phyloP scores from a whole-genome alignment of 2,329 filamentous ascomycete species.

The Pseudopithomyces chartarum region DNA sequence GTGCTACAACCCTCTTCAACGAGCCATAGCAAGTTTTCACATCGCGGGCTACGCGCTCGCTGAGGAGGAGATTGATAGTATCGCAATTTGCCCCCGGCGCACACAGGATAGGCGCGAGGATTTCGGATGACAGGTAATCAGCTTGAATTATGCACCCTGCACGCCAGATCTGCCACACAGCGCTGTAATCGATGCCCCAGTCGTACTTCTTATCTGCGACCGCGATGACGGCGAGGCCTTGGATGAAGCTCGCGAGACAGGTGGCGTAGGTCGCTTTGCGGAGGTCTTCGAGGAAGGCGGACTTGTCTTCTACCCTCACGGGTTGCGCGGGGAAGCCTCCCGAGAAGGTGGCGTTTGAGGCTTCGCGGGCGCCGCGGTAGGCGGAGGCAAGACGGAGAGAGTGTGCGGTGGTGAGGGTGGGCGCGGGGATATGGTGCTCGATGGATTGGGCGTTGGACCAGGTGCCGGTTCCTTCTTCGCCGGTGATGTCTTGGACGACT shows the following conservation, averaged over 20 bases:
- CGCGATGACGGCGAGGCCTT: constrained; percentile 69
- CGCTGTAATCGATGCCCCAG: constrained; percentile 62
- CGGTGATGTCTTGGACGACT: constrained; percentile 71
- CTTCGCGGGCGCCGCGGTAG: constrained; percentile 61
- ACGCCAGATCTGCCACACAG: constrained; percentile 67
- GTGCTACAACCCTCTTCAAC: constrained; percentile 62
- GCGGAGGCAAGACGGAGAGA: constrained; percentile 68
- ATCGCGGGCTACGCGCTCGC: constrained; percentile 58
- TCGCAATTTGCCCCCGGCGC: constrained; percentile 29
- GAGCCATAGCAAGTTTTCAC: constrained; percentile 60
- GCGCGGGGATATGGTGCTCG: constrained; percentile 64
- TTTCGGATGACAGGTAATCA: constrained; percentile 63
- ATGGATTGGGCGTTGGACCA: constrained; percentile 70
- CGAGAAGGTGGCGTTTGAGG: constrained; percentile 55
- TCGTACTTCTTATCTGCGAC: constrained; percentile 61
- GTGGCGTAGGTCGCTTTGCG: constrained; percentile 65
- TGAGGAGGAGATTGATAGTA: constrained; percentile 54
- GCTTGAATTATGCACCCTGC: constrained; percentile 73
- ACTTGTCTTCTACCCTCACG: constrained; percentile 39
- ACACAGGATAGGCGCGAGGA: constrained; percentile 57
- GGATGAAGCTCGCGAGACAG: constrained; percentile 66
- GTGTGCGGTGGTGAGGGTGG: constrained; percentile 68
- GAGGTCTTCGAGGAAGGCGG: constrained; percentile 61
- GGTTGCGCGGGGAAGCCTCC: constrained; percentile 48
- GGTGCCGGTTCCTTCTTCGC: constrained; percentile 69